phyloP scores from a whole-genome alignment of 2,329 filamentous ascomycete species.

The Neofusicoccum cordaticola region DNA sequence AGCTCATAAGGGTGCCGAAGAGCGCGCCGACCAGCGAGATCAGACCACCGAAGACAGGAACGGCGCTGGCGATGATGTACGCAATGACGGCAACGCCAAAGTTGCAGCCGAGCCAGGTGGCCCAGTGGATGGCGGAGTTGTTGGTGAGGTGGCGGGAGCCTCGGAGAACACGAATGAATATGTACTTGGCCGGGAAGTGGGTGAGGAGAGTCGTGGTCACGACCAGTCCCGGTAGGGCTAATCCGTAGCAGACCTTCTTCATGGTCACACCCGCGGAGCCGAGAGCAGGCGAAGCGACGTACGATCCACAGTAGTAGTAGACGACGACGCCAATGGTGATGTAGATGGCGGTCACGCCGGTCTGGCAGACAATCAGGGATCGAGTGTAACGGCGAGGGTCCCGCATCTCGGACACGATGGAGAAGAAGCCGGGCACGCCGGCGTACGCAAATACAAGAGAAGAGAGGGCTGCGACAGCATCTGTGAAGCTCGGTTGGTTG shows the following conservation, averaged over 20 bases:
- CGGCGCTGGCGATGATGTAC: slow-evolving; percentile 45
- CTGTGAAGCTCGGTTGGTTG: not conserved
- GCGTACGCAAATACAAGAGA: slow-evolving; percentile 3
- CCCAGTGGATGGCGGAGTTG: slow-evolving; percentile 49
- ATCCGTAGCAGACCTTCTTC: slow-evolving; percentile 51
- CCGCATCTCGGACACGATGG: slow-evolving; percentile 60
- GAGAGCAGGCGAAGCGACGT: slow-evolving; percentile 49
- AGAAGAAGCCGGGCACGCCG: slow-evolving; percentile 12
- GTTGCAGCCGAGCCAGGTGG: slow-evolving; percentile 47
- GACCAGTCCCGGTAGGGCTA: slow-evolving; percentile 52
- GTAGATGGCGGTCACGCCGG: slow-evolving; percentile 49
- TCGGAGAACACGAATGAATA: slow-evolving; percentile 53
- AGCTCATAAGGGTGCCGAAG: slow-evolving; percentile 56
- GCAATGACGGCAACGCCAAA: slow-evolving; percentile 47
- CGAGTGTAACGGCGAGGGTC: slow-evolving; percentile 58
- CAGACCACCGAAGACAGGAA: slow-evolving; percentile 55
- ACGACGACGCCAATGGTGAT: slow-evolving; percentile 50
- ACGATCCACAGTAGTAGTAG: slow-evolving; percentile 50
- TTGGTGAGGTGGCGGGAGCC: slow-evolving; percentile 47
- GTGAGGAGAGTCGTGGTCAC: slow-evolving; percentile 51
- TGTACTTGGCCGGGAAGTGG: slow-evolving; percentile 52
- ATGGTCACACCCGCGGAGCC: slow-evolving; percentile 45
- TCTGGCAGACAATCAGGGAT: slow-evolving; percentile 58
- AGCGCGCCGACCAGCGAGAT: slow-evolving; percentile 52
- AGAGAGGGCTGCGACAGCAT: not conserved